Evolutionary conservation across 2,329 filamentous ascomycete species (phyloP).

Genomic region (Microcyclosporella mali): DNA sequence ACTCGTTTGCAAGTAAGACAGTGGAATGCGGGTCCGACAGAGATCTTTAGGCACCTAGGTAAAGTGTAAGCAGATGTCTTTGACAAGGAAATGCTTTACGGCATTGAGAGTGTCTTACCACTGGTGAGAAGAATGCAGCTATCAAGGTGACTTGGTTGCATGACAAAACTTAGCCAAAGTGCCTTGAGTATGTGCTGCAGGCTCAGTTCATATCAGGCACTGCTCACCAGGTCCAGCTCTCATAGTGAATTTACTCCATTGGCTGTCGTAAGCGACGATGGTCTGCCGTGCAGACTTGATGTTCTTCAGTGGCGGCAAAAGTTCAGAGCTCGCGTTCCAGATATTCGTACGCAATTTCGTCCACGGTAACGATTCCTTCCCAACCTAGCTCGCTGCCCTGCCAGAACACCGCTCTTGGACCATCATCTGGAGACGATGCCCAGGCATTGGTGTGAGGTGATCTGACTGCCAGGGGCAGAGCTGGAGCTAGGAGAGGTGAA

Average conservation of each 20-base stretch:
- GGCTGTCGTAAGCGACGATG: slow-evolving; percentile 6
- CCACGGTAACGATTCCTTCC: slow-evolving; percentile 9
- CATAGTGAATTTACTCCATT: slow-evolving; percentile 12
- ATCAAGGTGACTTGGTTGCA: slow-evolving; percentile 6
- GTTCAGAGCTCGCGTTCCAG: slow-evolving; percentile 1
- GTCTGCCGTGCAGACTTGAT: slow-evolving; percentile 2
- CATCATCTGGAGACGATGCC: slow-evolving; percentile 25
- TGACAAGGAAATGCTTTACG: too few species aligned
- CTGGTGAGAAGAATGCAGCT: slow-evolving; percentile 10
- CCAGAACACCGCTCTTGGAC: slow-evolving; percentile 3
- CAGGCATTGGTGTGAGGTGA: slow-evolving; percentile 69
- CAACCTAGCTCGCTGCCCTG: slow-evolving; percentile 7
- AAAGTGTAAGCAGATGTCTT: too few species aligned
- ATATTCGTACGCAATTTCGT: slow-evolving; percentile 9
- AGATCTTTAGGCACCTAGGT: too few species aligned
- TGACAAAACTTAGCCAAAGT: too few species aligned
- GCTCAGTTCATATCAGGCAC: too few species aligned
- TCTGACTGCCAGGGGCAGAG: slow-evolving; percentile 65
- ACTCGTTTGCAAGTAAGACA: slow-evolving; percentile 7
- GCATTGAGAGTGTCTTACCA: too few species aligned
- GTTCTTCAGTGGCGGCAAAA: background rate
- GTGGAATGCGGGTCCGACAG: slow-evolving; percentile 7
- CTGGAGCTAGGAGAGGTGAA: slow-evolving; percentile 57
- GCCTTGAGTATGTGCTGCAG: too few species aligned
- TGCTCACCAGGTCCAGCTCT: slow-evolving; percentile 7